Evolutionary conservation across 177 flowering plant genomes (phyloP).

Genomic region (Vitis hybrid): DNA sequence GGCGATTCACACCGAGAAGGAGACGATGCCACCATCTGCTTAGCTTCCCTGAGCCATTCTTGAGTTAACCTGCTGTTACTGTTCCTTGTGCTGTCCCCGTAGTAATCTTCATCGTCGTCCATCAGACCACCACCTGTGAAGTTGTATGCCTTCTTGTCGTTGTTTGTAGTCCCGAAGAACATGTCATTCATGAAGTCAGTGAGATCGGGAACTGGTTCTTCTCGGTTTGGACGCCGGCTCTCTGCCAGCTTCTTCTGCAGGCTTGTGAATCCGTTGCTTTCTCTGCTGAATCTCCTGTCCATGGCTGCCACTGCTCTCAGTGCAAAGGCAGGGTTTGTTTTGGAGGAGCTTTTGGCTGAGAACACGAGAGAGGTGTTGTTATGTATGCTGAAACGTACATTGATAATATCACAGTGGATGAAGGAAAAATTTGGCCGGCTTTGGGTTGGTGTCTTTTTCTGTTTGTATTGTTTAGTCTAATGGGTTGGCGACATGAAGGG

Average conservation of each 20-base stretch:
- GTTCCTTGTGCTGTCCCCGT: conserved; percentile 37
- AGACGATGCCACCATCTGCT: conserved; percentile 57
- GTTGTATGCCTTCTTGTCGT: conserved; percentile 29
- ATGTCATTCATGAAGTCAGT: conserved; percentile 71
- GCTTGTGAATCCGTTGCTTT: conserved; percentile 7
- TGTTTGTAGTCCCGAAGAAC: conserved; percentile 48
- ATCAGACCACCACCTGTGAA: conserved; percentile 17
- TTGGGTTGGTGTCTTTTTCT: background rate
- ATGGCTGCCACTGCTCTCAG: background rate
- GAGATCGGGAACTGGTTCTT: conserved; percentile 44
- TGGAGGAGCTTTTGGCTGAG: background rate
- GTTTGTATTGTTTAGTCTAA: background rate
- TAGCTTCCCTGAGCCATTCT: conserved; percentile 79
- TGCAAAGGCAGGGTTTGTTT: background rate
- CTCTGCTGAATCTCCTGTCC: background rate
- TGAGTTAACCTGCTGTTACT: conserved; percentile 51
- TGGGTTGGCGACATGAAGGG: no score
- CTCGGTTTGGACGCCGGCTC: conserved; percentile 5
- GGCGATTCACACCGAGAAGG: conserved; percentile 55
- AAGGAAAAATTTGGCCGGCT: background rate
- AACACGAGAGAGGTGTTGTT: background rate
- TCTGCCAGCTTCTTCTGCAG: conserved; percentile 31
- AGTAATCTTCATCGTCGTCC: conserved; percentile 16
- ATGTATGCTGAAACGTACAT: background rate
- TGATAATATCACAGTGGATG: background rate